Evolutionary conservation across 2,329 filamentous ascomycete genomes (phyloP).

Genomic region (Penicillium sp.): DNA sequence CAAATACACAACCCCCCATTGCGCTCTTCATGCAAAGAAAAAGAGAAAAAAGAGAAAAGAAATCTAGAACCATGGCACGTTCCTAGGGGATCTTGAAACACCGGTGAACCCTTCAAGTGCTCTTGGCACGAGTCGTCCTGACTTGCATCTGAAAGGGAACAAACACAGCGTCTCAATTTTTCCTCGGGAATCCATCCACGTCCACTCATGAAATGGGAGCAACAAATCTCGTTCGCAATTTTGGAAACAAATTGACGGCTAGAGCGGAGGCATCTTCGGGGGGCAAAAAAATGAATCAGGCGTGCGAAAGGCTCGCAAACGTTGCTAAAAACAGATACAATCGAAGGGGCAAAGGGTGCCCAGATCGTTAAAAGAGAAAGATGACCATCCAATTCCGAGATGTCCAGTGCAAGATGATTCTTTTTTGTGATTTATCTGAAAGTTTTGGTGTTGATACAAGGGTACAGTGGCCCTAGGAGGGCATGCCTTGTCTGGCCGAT

Average conservation of each 20-base stretch:
- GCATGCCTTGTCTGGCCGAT: slow-evolving; percentile 25
- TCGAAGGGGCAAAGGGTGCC: slow-evolving; percentile 30
- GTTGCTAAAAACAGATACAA: slow-evolving; percentile 40
- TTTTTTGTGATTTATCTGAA: slow-evolving; percentile 37
- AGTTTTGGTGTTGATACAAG: slow-evolving; percentile 44
- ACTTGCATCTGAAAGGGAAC: slow-evolving; percentile 26
- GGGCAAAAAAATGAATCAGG: slow-evolving; percentile 20
- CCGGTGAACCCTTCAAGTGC: neutral
- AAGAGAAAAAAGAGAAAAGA: slow-evolving; percentile 14
- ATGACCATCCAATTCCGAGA: slow-evolving; percentile 46
- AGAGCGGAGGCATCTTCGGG: slow-evolving; percentile 21
- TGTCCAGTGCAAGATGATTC: slow-evolving; percentile 41
- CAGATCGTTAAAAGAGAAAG: slow-evolving; percentile 36
- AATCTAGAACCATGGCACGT: slow-evolving; percentile 8
- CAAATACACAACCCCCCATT: slow-evolving; percentile 27
- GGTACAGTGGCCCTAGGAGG: slow-evolving; percentile 31
- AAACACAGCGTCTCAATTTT: slow-evolving; percentile 11
- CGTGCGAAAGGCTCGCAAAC: slow-evolving; percentile 21
- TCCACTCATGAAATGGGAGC: slow-evolving; percentile 16
- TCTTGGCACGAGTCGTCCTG: slow-evolving; percentile 1
- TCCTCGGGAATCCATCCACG: slow-evolving; percentile 6
- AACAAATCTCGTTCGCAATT: slow-evolving; percentile 37
- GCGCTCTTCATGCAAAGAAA: slow-evolving; percentile 37
- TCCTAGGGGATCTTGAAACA: slow-evolving; percentile 3
- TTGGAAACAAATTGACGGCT: slow-evolving; percentile 29